Evolutionary conservation across 164 flowering plant genomes (phyloP), one percentile per base, ranked within the genome.

Genomic region (Kalanchoe fedtschenkoi): DNA sequence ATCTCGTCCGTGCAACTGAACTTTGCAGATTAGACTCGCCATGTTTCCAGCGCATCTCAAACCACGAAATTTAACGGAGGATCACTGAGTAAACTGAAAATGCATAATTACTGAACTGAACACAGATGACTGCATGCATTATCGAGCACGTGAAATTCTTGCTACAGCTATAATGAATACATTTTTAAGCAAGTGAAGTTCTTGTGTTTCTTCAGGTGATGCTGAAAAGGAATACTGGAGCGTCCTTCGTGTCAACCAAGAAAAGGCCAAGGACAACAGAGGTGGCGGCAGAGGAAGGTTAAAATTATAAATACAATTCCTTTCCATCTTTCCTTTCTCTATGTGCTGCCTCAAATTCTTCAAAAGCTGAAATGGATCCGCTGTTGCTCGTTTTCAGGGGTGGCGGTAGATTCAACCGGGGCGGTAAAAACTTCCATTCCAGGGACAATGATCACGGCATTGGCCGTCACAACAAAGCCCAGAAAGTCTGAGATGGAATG

Each of bases 321-420:
- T n/a, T 10, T 33, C 41, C 29, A 0, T 6, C 5, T 33, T 32
- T 30, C 42, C 30, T 43, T 43, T 26, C 21, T 10, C 16, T 22
- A 53, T 30, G 4, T 17, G 22, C 19, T 34, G 28, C 1, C 21
- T 26, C 66, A 39, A 61, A 37, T 19, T 37, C 10, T 58, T 34
- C 16, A 33, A n/a, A n/a, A 22, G 38, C 15, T 58, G 5, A 17
- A 58, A 16, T n/a, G 28, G 26, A 58, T 19, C 16, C n/a, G n/a
- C n/a, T 33, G 21, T 58, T 34, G 4, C 39, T 32, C 24, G 32
- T 65, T n/a, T 56, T 38, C 78, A 87, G 89, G 79, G 96, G 89
- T 59, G 96, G 89, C 57, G 95, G 91, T 66, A 89, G 65, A 69
- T 54, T 68, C 72, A 53, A 72, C 57, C 68, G 81, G 66, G 88